Percentiles rank a stretch among this genome's conserved stretches.
phyloP scores from a whole-genome alignment of 1,284 basidiomycete species.

The Apiotrichum laibachii region DNA sequence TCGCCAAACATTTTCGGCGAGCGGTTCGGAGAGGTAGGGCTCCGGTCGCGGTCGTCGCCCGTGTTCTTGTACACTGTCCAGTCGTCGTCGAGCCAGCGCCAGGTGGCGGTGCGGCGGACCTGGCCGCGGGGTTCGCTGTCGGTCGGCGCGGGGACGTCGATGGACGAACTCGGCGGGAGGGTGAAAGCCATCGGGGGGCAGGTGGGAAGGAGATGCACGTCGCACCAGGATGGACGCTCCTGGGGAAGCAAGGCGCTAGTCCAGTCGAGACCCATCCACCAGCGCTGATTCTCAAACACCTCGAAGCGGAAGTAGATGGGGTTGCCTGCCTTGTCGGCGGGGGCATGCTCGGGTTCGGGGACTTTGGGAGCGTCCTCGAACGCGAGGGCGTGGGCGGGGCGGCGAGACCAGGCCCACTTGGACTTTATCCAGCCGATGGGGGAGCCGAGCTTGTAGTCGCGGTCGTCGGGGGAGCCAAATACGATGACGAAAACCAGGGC shows the following conservation, averaged over 20 bases:
- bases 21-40: background rate
- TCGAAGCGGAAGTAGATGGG: constrained; percentile 75
- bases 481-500: constrained; percentile 43
- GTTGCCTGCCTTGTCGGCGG: constrained; percentile 25
- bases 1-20: background rate
- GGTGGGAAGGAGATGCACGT: constrained; percentile 56
- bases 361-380: constrained; percentile 19
- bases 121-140: constrained; percentile 37
- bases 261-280: constrained; percentile 74
- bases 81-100: constrained; percentile 83
- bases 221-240: constrained; percentile 82
- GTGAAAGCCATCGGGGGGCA: constrained; percentile 53
- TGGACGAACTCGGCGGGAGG: constrained; percentile 52
- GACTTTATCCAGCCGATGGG: constrained; percentile 41
- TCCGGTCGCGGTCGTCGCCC: background rate
- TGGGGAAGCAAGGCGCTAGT: constrained; percentile 85
- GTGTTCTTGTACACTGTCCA: constrained; percentile 61
- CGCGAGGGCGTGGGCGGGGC: constrained; percentile 42
- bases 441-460: constrained; percentile 32
- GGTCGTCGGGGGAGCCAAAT: constrained; percentile 45
- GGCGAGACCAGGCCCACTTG: constrained; percentile 46
- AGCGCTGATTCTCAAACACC: constrained; percentile 89
- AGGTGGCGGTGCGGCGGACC: constrained; percentile 68
- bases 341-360: constrained; percentile 26
- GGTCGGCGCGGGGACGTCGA: constrained; percentile 51